Conservation (phyloP, 805 yeast species). For the Candida boidinii region DNA sequence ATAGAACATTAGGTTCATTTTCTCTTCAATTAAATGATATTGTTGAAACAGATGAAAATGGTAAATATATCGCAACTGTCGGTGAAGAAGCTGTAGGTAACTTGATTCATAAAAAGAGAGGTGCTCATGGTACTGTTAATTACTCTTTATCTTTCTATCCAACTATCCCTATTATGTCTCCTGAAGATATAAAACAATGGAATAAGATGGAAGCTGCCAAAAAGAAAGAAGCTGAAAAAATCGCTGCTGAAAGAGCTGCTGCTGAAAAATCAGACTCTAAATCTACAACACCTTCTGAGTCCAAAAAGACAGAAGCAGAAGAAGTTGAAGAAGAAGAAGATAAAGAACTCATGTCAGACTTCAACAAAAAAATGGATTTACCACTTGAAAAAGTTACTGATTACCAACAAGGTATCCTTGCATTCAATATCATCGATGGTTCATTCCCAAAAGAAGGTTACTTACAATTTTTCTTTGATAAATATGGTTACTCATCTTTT, state of each 20-base stretch:
- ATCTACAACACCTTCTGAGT: conserved; percentile 1
- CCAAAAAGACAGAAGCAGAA: conserved; percentile 18
- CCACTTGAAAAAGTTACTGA: conserved; percentile 48
- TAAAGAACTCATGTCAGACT: conserved; percentile 27
- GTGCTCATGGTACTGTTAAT: conserved; percentile 74
- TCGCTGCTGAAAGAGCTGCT: conserved; percentile 4
- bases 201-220: conserved; percentile 26
- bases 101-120: conserved; percentile 58
- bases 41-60: conserved; percentile 60
- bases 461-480: conserved; percentile 73
- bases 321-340: conserved; percentile 28
- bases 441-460: conserved; percentile 48
- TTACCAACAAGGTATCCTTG: conserved; percentile 69
- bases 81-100: conserved; percentile 49
- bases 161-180: conserved; percentile 64
- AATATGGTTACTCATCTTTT: conserved; percentile 56
- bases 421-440: conserved; percentile 56
- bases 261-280: conserved; percentile 5
- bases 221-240: conserved; percentile 14
- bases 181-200: conserved; percentile 57
- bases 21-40: conserved; percentile 59
- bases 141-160: conserved; percentile 83
- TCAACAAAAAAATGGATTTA: conserved; percentile 38
- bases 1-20: conserved; percentile 81
- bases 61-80: conserved; percentile 50